Evolutionary conservation across 2,329 filamentous ascomycete species (phyloP).

Genomic region (Aaosphaeria pasadenensis): DNA sequence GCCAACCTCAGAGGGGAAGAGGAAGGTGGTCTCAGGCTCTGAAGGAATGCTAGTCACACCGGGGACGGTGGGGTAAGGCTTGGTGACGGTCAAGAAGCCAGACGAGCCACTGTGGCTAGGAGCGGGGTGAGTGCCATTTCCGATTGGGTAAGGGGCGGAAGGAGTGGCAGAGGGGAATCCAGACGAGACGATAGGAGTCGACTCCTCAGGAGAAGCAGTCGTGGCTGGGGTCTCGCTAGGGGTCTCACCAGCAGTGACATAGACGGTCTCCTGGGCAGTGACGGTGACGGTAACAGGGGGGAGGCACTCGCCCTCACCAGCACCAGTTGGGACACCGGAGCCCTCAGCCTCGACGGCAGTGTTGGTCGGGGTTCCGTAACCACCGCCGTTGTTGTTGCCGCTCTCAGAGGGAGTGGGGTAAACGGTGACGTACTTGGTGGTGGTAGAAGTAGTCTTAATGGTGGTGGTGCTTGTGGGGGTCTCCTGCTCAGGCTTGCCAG

Average conservation of each 20-base stretch:
- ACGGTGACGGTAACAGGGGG: slow-evolving; percentile 35
- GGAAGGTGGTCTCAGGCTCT: slow-evolving; percentile 1
- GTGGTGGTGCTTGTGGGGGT: slow-evolving; percentile 21
- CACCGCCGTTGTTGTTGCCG: slow-evolving; percentile 1
- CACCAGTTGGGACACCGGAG: slow-evolving; percentile 11
- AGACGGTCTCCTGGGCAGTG: slow-evolving; percentile 37
- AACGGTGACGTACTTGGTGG: slow-evolving; percentile 35
- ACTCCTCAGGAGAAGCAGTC: neutral
- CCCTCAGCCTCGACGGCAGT: neutral
- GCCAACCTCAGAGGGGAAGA: slow-evolving; percentile 13
- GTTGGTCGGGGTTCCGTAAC: slow-evolving; percentile 3
- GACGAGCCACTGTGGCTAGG: slow-evolving; percentile 13
- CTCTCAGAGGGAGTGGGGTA: slow-evolving; percentile 16
- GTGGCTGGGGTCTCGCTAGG: slow-evolving; percentile 2
- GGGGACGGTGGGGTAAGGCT: slow-evolving; percentile 7
- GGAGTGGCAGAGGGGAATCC: slow-evolving; percentile 8
- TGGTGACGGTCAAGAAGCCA: slow-evolving; percentile 31
- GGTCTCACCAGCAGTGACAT: slow-evolving; percentile 24
- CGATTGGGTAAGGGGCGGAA: slow-evolving; percentile 17
- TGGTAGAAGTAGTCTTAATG: slow-evolving; percentile 31
- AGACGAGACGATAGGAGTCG: neutral
- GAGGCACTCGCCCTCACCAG: slow-evolving; percentile 25
- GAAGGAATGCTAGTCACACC: slow-evolving; percentile 1
- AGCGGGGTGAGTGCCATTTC: slow-evolving; percentile 12
- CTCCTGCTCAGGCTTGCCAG: slow-evolving; percentile 6